phyloP scores from a whole-genome alignment of 805 yeast genomes.

The Candida berthetii region DNA sequence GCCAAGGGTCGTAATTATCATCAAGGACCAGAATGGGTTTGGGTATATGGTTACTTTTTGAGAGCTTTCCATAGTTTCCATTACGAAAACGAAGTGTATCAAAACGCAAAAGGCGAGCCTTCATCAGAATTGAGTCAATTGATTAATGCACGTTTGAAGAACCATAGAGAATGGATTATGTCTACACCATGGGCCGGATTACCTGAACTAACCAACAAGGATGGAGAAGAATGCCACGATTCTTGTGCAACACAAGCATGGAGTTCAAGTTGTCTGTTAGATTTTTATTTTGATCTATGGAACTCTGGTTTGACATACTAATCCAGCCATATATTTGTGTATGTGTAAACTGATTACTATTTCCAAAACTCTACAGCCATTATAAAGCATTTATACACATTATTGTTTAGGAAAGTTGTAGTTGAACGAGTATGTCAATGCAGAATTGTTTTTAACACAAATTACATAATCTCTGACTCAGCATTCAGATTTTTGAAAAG shows the following conservation, averaged over 20 bases:
- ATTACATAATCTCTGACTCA: too few species aligned
- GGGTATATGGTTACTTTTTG: constrained; percentile 84
- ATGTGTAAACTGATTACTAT: neutral
- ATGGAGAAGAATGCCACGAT: constrained; percentile 76
- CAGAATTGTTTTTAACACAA: too few species aligned
- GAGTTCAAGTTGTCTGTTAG: constrained; percentile 85
- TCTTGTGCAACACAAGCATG: constrained; percentile 97
- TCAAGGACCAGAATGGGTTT: constrained; percentile 99
- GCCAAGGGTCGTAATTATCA: constrained; percentile 95
- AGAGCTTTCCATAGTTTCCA: constrained; percentile 66
- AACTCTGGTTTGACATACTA: constrained; percentile 3
- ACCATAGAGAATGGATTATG: constrained; percentile 63
- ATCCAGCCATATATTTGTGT: too few species aligned
- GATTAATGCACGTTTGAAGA: constrained; percentile 52
- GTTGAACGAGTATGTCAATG: too few species aligned
- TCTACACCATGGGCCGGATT: constrained; percentile 91
- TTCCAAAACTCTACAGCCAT: too few species aligned
- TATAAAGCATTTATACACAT: too few species aligned
- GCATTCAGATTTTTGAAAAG: too few species aligned
- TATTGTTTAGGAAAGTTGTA: too few species aligned
- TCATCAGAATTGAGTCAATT: constrained; percentile 50
- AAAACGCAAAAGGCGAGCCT: constrained; percentile 27
- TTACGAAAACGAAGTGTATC: constrained; percentile 29
- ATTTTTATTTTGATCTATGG: constrained; percentile 67
- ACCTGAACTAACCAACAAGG: constrained; percentile 86